These are phyloP conservation scores for Chara braunii DNA, from an alignment of 139 green algal genomes.

Conservation along the genomic window DNA sequence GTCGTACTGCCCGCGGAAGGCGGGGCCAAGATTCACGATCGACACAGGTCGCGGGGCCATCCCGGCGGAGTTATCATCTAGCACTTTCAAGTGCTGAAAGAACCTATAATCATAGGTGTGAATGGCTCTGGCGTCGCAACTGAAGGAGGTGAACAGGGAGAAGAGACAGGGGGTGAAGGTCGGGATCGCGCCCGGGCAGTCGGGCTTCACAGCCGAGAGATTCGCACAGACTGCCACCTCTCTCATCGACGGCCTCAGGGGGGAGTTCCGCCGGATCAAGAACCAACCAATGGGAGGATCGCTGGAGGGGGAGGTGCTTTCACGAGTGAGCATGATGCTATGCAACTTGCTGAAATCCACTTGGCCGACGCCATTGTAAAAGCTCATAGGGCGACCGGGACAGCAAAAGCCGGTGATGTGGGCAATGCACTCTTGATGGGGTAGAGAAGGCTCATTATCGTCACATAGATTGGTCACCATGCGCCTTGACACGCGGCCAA, in stretches of 20 bases:
- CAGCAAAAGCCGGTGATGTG: conserved; percentile 10
- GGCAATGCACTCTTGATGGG: neutral
- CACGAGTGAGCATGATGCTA: neutral
- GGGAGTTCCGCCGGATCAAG: conserved; percentile 6
- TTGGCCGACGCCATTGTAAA: conserved; percentile 13
- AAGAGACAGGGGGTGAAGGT: neutral
- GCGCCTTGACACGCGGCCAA: neutral
- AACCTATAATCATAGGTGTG: conserved; percentile 23
- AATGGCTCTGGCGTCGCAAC: neutral
- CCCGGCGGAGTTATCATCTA: no score
- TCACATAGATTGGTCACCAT: conserved; percentile 8
- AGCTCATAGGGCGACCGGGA: conserved; percentile 15
- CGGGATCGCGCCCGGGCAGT: neutral
- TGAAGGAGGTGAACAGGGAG: neutral
- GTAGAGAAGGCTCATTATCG: neutral
- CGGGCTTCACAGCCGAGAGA: neutral
- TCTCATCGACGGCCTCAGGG: conserved; percentile 17
- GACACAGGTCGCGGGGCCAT: neutral
- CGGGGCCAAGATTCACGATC: conserved; percentile 22
- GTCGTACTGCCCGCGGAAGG: conserved; percentile 20
- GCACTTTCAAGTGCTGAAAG: conserved; percentile 11
- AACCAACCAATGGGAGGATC: conserved; percentile 26
- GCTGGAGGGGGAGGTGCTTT: neutral
- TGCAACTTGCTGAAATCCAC: conserved; percentile 4
- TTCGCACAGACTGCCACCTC: conserved; percentile 8